Evolutionary conservation across 495 filamentous ascomycete species (phyloP).

Genomic region (Acidomyces sp.): DNA sequence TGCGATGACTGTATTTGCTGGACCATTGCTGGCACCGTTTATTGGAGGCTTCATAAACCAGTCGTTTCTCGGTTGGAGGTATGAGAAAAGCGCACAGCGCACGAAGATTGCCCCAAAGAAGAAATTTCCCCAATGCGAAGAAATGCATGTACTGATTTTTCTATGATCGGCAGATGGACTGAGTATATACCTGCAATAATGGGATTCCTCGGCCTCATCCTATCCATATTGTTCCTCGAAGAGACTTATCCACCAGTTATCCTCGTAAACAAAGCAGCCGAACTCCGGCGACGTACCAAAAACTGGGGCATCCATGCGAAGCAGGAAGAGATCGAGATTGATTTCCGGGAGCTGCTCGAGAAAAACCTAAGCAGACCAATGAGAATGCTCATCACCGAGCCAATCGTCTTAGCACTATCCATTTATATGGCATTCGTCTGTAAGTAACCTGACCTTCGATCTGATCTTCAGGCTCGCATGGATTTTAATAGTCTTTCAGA

Average conservation of each 20-base stretch:
- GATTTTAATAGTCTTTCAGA: no score
- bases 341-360: slow-evolving; percentile 59
- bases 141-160: no score
- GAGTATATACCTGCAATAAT: slow-evolving; percentile 61
- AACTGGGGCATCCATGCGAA: slow-evolving; percentile 94
- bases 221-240: slow-evolving; percentile 58
- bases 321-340: slow-evolving; percentile 84
- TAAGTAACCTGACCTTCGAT: no score
- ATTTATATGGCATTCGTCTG: slow-evolving; percentile 49
- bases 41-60: slow-evolving; percentile 72
- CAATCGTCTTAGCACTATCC: slow-evolving; percentile 59
- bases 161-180: no score
- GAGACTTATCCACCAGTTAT: slow-evolving; percentile 81
- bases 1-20: slow-evolving; percentile 71
- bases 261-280: slow-evolving; percentile 59
- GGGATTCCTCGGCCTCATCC: slow-evolving; percentile 56
- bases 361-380: slow-evolving; percentile 79
- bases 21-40: slow-evolving; percentile 70
- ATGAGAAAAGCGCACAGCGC: no score
- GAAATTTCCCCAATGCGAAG: no score
- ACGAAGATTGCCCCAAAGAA: no score
- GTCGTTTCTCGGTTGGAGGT: slow-evolving; percentile 62
- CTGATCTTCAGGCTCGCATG: no score
- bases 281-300: slow-evolving; percentile 65
- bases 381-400: slow-evolving; percentile 65